Evolutionary conservation across 176 grass and related monocot species (phyloP).

Genomic region (Juncus effusus): DNA sequence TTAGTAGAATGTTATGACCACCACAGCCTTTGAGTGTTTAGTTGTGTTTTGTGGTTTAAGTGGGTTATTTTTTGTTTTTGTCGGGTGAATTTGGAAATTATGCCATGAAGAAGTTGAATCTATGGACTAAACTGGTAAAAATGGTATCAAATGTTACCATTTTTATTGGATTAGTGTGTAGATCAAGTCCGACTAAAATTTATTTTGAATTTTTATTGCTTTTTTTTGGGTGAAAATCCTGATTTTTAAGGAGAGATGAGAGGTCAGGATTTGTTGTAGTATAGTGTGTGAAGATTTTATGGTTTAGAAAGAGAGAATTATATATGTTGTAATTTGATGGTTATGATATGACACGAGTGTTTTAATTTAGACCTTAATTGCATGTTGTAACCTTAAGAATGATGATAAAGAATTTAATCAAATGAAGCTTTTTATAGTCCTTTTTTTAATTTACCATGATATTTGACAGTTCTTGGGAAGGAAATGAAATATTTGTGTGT

Average conservation of each 20-base stretch:
- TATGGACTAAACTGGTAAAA: constrained; percentile 5
- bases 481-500: neutral
- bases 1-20: too few species aligned
- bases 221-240: constrained; percentile 14
- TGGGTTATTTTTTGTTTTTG: neutral
- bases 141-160: neutral
- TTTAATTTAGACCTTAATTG: constrained; percentile 15
- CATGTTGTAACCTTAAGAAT: constrained; percentile 6
- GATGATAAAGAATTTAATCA: constrained; percentile 5
- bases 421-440: neutral
- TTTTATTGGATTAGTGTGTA: constrained; percentile 11
- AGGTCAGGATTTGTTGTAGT: constrained; percentile 23
- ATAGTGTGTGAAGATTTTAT: constrained; percentile 14
- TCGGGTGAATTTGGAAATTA: neutral
- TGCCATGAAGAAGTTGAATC: constrained; percentile 2
- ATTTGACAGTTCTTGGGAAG: neutral
- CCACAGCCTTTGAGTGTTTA: too few species aligned
- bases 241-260: neutral
- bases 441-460: too few species aligned
- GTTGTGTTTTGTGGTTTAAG: neutral
- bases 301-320: constrained; percentile 11
- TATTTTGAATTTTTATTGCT: constrained; percentile 3
- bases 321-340: constrained; percentile 23
- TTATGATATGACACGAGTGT: neutral
- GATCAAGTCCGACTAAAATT: neutral